Conservation (phyloP, 2,329 filamentous ascomycete species). For the Colletotrichum sojae region DNA sequence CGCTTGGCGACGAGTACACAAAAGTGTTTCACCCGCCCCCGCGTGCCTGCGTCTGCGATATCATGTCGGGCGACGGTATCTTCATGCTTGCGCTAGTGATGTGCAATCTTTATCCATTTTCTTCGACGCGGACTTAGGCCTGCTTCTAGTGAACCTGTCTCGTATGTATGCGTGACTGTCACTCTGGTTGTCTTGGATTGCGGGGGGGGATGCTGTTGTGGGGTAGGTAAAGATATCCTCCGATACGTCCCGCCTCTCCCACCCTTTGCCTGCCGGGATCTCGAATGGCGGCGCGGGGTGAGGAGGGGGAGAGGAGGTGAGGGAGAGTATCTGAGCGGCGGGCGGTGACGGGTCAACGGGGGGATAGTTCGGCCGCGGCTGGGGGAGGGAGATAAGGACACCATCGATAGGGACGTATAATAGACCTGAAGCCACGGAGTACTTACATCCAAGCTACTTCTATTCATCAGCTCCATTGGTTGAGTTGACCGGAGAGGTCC, state of each 20-base stretch:
- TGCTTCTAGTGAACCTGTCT: neutral
- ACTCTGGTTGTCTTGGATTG: neutral
- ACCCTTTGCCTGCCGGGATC: conserved; percentile 4
- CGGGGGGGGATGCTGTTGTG: conserved; percentile 4
- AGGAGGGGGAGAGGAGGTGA: neutral
- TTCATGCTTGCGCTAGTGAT: conserved; percentile 22
- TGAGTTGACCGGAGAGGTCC: too few relatives aligned
- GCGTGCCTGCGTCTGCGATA: conserved; percentile 38
- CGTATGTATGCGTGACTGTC: neutral
- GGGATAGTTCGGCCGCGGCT: conserved; percentile 6
- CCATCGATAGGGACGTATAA: neutral
- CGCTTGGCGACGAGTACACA: conserved; percentile 10
- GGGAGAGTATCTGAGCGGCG: conserved; percentile 28
- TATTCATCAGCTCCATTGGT: neutral
- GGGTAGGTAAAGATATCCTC: conserved; percentile 4
- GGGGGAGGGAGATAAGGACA: conserved; percentile 16
- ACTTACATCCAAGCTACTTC: neutral
- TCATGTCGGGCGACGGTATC: conserved; percentile 25
- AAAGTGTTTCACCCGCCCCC: conserved; percentile 20
- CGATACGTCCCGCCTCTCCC: neutral
- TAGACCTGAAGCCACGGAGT: too few relatives aligned
- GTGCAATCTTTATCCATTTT: conserved; percentile 4
- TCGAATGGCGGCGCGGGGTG: conserved; percentile 26
- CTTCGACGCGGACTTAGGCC: neutral
- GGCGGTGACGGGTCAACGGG: conserved; percentile 20